Base-by-base conservation (phyloP, 306 rosid genomes). In the Cucurbita maxima region DNA sequence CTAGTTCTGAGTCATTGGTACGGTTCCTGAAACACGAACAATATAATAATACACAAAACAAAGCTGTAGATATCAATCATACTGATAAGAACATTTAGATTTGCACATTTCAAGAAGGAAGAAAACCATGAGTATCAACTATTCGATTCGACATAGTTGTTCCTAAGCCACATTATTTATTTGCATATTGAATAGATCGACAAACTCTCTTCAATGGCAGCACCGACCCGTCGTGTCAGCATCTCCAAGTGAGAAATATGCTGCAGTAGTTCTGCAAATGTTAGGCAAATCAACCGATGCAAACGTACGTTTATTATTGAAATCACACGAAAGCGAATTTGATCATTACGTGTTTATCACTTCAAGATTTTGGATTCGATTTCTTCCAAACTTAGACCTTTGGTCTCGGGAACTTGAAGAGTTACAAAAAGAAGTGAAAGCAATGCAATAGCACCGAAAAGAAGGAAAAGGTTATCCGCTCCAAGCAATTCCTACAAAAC, bases 341-440 rank as follows among this genome's bases (percentile, higher is more conserved):
- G 55, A 55, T 7, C 36, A 18, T 41, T 22, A 47, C 12, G 20
- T 45, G 19, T 10, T 14, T 67, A 20, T 89, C 84, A 90, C 79
- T 94, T 86, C 85, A 82, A 86, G 88, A 94, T 79, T 81, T 89
- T 87, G 83, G 97, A 83, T 80, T 94, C 95, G 71, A 94, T 91
- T 4, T 94, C 99, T 81, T 94, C 99, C 84, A 91, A 78, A 80
- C 92, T 94, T 86, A 94, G 80, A 68, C 99, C 99, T 83, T 94
- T 89, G 82, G 99, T 94, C 87, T 94, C 99, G 0, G 96, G 99
- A 51, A 94, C 95, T 71, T 76, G 43, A 71, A 79, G 80, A 47
- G 84, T 50, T 25, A 87, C 79, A 73, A 94, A 94, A 80, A 89
- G 67, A 79, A 94, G 96, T 45, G 96, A 78, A 54, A 86, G 15